Evolutionary conservation across 148 eudicot genomes (phyloP).

Genomic region (Vaccinium macrocarpon): DNA sequence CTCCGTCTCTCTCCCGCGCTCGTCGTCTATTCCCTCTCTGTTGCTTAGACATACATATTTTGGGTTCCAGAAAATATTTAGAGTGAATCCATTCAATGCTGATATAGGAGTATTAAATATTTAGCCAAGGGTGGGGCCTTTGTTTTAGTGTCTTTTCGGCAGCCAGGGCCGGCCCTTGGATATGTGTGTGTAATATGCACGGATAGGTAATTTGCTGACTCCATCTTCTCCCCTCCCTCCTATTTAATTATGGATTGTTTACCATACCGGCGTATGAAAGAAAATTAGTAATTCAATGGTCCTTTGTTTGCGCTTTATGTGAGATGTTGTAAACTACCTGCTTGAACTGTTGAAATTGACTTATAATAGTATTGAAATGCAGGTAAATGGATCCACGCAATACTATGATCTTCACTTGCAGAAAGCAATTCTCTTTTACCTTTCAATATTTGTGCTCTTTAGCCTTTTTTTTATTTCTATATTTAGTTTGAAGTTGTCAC

Average conservation of each 20-base stretch:
- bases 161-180: neutral
- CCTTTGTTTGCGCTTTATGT: neutral
- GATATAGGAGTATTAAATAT: neutral
- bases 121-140: neutral
- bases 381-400: neutral
- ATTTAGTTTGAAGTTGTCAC: neutral
- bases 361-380: neutral
- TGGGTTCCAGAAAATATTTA: neutral
- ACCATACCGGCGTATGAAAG: neutral
- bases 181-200: neutral
- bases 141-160: neutral
- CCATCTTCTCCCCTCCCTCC: neutral
- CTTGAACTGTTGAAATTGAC: constrained; percentile 3
- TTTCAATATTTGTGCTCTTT: neutral
- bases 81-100: neutral
- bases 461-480: neutral
- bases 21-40: neutral
- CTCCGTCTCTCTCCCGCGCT: neutral
- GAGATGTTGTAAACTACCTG: neutral
- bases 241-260: neutral
- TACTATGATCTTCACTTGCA: neutral
- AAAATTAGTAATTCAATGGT: neutral
- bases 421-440: neutral
- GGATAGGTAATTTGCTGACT: neutral
- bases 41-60: neutral